phyloP scores from a whole-genome alignment of 2,329 filamentous ascomycete species.

The Pestalotiopsis sp. region DNA sequence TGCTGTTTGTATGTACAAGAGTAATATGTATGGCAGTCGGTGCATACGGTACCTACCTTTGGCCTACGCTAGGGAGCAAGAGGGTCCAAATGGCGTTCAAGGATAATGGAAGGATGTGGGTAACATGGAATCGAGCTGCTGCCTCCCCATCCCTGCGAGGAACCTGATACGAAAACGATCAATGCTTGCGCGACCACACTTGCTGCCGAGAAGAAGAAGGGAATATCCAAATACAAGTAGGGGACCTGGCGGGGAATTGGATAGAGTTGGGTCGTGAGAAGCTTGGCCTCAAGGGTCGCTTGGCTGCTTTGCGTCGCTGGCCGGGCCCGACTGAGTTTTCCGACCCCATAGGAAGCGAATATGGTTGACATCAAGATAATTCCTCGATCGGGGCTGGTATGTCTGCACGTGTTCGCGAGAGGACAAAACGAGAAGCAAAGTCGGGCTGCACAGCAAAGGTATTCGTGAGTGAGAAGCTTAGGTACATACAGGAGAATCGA shows the following conservation, averaged over 20 bases:
- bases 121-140: not conserved
- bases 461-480: not conserved
- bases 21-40: not conserved
- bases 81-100: not conserved
- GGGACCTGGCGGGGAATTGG: not conserved
- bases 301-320: not conserved
- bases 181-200: not conserved
- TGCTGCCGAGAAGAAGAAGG: not conserved
- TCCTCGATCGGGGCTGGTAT: not conserved
- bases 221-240: not conserved
- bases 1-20: not conserved
- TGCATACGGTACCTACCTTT: no score
- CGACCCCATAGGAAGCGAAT: not conserved
- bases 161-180: not conserved
- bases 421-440: not conserved
- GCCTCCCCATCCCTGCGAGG: not conserved
- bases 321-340: not conserved
- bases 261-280: not conserved
- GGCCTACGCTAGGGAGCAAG: not conserved
- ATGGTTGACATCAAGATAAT: not conserved
- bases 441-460: not conserved
- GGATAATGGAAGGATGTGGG: not conserved
- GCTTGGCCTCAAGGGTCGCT: not conserved
- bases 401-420: conserved; percentile 4
- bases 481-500: not conserved